These are phyloP conservation scores for Larix kaempferi DNA, from an alignment of 75 land plant species.

Conservation along the genomic window DNA sequence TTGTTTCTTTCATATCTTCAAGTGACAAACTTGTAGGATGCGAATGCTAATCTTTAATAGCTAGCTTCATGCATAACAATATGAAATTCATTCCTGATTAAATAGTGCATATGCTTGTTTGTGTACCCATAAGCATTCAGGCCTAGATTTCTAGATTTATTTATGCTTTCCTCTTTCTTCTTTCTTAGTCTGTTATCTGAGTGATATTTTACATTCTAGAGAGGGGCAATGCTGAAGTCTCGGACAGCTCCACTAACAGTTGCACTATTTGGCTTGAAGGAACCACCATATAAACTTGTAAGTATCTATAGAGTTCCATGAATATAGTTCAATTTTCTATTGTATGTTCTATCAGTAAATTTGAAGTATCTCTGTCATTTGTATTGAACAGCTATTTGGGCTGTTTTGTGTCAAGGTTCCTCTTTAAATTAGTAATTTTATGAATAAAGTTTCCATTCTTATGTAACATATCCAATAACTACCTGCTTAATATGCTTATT, in stretches of 20 bases:
- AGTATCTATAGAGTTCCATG: neutral
- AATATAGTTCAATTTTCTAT: constrained; percentile 1
- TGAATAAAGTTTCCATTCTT: neutral
- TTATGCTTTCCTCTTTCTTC: neutral
- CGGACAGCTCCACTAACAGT: neutral
- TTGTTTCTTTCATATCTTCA: neutral
- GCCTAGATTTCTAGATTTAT: neutral
- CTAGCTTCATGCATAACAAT: neutral
- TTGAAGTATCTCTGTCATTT: neutral
- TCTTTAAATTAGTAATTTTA: neutral
- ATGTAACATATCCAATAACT: neutral
- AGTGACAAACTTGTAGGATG: neutral
- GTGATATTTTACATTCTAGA: neutral
- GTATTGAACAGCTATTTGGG: neutral
- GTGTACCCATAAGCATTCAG: neutral
- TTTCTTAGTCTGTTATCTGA: neutral
- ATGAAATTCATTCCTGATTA: neutral
- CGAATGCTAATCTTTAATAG: neutral
- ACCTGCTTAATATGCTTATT: neutral
- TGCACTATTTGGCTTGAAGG: constrained; percentile 13
- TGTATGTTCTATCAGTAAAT: neutral
- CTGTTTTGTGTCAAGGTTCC: neutral
- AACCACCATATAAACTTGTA: constrained; percentile 11
- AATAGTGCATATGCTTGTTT: constrained; percentile 4
- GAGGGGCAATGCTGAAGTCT: neutral